Conservation (phyloP, 176 grass and related monocot species). For the Themeda triandra region DNA sequence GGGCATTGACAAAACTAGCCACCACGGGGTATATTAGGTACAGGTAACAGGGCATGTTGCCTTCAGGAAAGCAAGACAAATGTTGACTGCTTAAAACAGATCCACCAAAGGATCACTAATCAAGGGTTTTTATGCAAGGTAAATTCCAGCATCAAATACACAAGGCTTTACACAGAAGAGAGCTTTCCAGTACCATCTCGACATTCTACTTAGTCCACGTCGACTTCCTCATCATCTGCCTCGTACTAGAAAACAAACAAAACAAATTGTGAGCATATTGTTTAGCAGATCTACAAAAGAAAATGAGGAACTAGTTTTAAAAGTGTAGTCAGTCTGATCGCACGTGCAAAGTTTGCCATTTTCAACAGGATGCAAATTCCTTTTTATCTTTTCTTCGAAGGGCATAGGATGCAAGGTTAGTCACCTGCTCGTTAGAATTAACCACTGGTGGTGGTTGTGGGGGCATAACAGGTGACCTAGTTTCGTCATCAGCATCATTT, state of each 20-base stretch:
- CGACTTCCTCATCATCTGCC: slow-evolving; percentile 60
- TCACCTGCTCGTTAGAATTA: slow-evolving; percentile 54
- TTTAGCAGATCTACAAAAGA: not conserved
- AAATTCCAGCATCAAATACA: not conserved
- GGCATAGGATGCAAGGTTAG: slow-evolving; percentile 8
- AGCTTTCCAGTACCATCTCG: slow-evolving; percentile 30
- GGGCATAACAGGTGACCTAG: slow-evolving; percentile 48
- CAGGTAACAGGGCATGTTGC: not conserved
- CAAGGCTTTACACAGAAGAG: slow-evolving; percentile 17
- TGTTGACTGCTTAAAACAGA: not conserved
- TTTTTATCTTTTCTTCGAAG: not conserved
- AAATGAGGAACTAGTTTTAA: not conserved
- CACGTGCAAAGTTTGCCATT: not conserved
- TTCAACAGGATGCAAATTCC: not conserved
- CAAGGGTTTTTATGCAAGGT: not conserved
- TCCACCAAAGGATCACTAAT: not conserved
- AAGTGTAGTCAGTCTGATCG: not conserved
- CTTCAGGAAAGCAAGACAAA: not conserved
- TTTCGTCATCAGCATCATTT: slow-evolving; percentile 36
- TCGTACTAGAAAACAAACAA: slow-evolving; percentile 42
- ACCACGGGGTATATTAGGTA: not conserved
- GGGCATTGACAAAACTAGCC: not conserved
- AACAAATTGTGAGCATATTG: slow-evolving; percentile 8
- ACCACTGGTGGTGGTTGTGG: slow-evolving; percentile 34
- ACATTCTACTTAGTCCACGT: slow-evolving; percentile 48